A percentile compares a stretch with the other conserved stretches of the same genome.
phyloP scores from a whole-genome alignment of 805 yeast species.

The Candida boleticola region DNA sequence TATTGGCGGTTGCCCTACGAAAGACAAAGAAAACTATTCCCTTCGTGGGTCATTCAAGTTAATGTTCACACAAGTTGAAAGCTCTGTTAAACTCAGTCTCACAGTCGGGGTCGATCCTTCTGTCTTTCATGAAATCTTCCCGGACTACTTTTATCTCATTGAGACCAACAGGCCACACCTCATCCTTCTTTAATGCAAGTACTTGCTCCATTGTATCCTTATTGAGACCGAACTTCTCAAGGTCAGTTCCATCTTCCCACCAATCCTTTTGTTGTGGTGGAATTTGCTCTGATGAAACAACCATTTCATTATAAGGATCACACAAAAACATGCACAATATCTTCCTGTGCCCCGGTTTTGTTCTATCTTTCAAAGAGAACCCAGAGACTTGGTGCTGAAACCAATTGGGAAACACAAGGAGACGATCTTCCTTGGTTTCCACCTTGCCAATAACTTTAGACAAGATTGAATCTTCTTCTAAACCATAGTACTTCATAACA shows the following conservation, averaged over 20 bases:
- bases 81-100: too few species aligned
- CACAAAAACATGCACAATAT: conserved; percentile 39
- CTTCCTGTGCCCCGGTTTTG: conserved; percentile 36
- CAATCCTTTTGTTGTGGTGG: conserved; percentile 26
- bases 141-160: conserved; percentile 26
- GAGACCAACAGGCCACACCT: conserved; percentile 16
- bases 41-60: too few species aligned
- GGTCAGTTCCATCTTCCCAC: conserved; percentile 4
- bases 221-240: not conserved
- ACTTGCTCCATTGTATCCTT: not conserved
- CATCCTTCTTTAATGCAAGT: not conserved
- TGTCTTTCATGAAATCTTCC: conserved; percentile 30
- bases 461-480: conserved; percentile 19
- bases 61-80: too few species aligned
- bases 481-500: conserved; percentile 18
- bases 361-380: conserved; percentile 32
- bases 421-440: conserved; percentile 16
- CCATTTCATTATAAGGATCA: conserved; percentile 29
- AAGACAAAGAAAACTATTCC: too few species aligned
- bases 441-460: conserved; percentile 16
- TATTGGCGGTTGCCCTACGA: too few species aligned
- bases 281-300: conserved; percentile 20
- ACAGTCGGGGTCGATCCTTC: too few species aligned
- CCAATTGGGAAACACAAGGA: conserved; percentile 31
- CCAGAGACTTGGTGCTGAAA: conserved; percentile 40